These are phyloP conservation scores for Botrytis porri DNA, from an alignment of 2,329 filamentous ascomycete species.

Conservation along the genomic window DNA sequence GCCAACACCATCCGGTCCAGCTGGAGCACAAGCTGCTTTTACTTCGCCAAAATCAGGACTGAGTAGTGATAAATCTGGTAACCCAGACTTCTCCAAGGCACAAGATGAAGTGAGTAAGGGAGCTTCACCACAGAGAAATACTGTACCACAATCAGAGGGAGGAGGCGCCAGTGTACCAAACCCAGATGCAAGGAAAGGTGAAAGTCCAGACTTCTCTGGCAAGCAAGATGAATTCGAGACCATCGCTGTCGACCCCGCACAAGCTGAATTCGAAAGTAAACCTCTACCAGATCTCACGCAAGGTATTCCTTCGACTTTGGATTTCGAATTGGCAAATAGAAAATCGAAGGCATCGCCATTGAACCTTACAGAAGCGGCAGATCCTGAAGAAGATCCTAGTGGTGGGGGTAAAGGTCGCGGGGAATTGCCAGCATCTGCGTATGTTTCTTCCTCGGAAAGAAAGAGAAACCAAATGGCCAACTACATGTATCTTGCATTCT, in stretches of 20 bases:
- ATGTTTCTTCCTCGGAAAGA: conserved; percentile 86
- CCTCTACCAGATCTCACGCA: conserved; percentile 89
- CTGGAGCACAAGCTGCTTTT: conserved; percentile 23
- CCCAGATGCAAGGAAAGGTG: conserved; percentile 21
- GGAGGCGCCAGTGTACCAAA: conserved; percentile 26
- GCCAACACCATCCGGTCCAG: conserved; percentile 23
- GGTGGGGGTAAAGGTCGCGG: conserved; percentile 54
- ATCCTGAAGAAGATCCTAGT: conserved; percentile 42
- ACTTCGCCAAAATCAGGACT: conserved; percentile 23
- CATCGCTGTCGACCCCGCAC: conserved; percentile 41
- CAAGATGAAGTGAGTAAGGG: conserved; percentile 26
- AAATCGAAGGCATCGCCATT: conserved; percentile 37
- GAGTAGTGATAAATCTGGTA: conserved; percentile 26
- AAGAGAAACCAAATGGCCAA: conserved; percentile 74
- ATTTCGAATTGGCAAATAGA: conserved; percentile 63
- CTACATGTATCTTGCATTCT: conserved; percentile 64
- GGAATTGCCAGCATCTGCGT: conserved; percentile 73
- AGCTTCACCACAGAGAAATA: conserved; percentile 24
- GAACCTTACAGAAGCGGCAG: conserved; percentile 48
- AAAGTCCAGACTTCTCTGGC: conserved; percentile 26
- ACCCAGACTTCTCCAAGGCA: conserved; percentile 27
- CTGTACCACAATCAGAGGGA: conserved; percentile 20
- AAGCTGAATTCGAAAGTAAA: conserved; percentile 52
- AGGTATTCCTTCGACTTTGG: conserved; percentile 88
- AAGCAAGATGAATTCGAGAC: conserved; percentile 39